Percentiles rank a stretch among this genome's conserved stretches.
Conservation (phyloP, 306 rosid genomes). For the Elaeagnus macrophylla region DNA sequence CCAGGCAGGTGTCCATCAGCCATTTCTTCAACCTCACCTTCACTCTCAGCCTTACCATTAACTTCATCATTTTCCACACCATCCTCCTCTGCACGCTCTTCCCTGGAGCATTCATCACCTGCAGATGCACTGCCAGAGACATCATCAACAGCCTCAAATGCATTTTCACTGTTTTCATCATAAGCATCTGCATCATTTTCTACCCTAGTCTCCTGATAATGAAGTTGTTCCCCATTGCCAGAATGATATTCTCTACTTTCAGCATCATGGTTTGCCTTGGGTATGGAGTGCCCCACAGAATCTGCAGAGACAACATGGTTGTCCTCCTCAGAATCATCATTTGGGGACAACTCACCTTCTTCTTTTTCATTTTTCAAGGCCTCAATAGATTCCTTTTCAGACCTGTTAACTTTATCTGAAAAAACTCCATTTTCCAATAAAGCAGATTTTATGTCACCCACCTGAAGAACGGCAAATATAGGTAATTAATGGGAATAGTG, state of each 20-base stretch:
- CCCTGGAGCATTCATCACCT: conserved; percentile 79
- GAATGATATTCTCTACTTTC: conserved; percentile 49
- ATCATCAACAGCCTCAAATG: conserved; percentile 85
- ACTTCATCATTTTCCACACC: conserved; percentile 39
- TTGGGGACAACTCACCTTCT: conserved; percentile 96
- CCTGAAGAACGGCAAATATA: conserved; percentile 39
- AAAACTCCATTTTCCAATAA: conserved; percentile 42
- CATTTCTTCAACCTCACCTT: conserved; percentile 89
- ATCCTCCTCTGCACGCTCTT: conserved; percentile 48
- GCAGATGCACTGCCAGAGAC: conserved; percentile 90
- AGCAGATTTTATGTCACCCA: conserved; percentile 23
- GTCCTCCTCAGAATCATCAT: conserved; percentile 76
- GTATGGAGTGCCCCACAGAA: conserved; percentile 29
- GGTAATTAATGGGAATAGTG: neutral
- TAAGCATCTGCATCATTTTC: conserved; percentile 89
- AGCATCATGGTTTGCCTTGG: conserved; percentile 36
- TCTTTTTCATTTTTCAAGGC: conserved; percentile 78
- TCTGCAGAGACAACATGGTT: conserved; percentile 59
- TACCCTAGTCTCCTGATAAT: conserved; percentile 50
- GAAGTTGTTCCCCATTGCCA: conserved; percentile 41
- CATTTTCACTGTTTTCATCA: conserved; percentile 89
- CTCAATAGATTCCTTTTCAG: conserved; percentile 48
- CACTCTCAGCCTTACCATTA: conserved; percentile 92
- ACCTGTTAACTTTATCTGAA: conserved; percentile 29
- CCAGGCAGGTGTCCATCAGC: conserved; percentile 54